These are phyloP conservation scores for Stagonosporopsis chrysanthemi DNA, from an alignment of 2,329 filamentous ascomycete species.

Conservation along the genomic window DNA sequence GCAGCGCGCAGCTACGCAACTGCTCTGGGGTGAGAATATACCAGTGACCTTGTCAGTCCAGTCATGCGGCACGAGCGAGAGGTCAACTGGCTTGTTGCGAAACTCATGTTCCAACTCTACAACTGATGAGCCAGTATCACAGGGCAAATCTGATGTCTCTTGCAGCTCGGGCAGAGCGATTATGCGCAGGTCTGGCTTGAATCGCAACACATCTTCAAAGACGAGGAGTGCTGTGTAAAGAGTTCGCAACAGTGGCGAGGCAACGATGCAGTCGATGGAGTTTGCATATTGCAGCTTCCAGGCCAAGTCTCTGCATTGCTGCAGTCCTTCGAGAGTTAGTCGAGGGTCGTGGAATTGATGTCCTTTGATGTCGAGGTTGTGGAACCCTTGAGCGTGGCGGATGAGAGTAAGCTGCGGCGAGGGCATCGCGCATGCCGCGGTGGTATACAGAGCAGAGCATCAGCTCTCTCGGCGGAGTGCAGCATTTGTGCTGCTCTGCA, in stretches of 20 bases:
- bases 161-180: conserved; percentile 77
- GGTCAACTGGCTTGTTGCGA: conserved; percentile 65
- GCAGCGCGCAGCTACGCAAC: conserved; percentile 33
- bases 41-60: conserved; percentile 61
- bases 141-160: conserved; percentile 75
- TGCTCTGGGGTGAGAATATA: conserved; percentile 46
- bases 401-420: conserved; percentile 56
- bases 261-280: conserved; percentile 69
- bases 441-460: background rate
- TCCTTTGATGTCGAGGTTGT: conserved; percentile 75
- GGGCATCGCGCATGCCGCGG: conserved; percentile 12
- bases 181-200: conserved; percentile 48
- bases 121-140: conserved; percentile 68
- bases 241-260: conserved; percentile 80
- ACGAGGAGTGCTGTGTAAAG: conserved; percentile 75
- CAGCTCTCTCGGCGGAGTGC: background rate
- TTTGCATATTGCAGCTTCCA: conserved; percentile 30
- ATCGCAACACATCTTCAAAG: conserved; percentile 61
- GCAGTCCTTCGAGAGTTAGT: conserved; percentile 74
- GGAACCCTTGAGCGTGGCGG: conserved; percentile 75
- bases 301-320: conserved; percentile 73
- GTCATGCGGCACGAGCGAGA: conserved; percentile 63
- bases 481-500: background rate
- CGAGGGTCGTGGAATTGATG: conserved; percentile 76
- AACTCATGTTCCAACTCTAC: conserved; percentile 66